phyloP scores from a whole-genome alignment of 1,284 basidiomycete genomes.

The Papiliotrema laurentii region DNA sequence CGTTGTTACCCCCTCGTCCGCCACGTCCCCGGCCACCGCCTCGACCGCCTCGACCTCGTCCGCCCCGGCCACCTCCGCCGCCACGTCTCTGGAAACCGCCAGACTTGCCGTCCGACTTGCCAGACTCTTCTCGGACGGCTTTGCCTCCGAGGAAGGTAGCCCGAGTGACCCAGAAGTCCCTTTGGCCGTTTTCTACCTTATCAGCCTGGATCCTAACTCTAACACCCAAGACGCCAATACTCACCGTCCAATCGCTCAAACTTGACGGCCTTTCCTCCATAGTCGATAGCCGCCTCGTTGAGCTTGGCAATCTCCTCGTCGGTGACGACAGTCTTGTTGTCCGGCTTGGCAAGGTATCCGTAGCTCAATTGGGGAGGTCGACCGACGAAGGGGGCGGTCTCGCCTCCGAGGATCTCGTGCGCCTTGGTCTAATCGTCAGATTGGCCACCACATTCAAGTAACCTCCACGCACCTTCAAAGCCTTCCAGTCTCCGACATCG shows the following conservation, averaged over 20 bases:
- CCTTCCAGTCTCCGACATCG: conserved; percentile 50
- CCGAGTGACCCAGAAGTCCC: conserved; percentile 72
- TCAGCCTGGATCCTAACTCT: background rate
- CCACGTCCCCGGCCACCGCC: conserved; percentile 35
- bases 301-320: conserved; percentile 51
- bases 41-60: conserved; percentile 34
- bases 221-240: conserved; percentile 10
- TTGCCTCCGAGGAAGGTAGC: conserved; percentile 55
- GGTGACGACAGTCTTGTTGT: conserved; percentile 42
- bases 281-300: conserved; percentile 45
- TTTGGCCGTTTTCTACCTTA: conserved; percentile 57
- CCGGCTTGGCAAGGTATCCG: conserved; percentile 49
- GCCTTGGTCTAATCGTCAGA: conserved; percentile 2
- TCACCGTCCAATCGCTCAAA: conserved; percentile 40
- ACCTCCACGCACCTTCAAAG: conserved; percentile 49
- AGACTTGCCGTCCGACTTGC: conserved; percentile 63
- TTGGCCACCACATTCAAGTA: background rate
- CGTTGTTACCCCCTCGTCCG: conserved; percentile 23
- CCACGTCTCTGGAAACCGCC: conserved; percentile 47
- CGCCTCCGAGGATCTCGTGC: background rate
- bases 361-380: conserved; percentile 38
- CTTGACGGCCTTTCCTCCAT: conserved; percentile 45
- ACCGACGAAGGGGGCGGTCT: conserved; percentile 13
- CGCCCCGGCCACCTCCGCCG: conserved; percentile 35
- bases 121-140: conserved; percentile 55